Evolutionary conservation across 345 rosid species (phyloP), one percentile per base, ranked within the genome.

Genomic region (Heritiera fomes): DNA sequence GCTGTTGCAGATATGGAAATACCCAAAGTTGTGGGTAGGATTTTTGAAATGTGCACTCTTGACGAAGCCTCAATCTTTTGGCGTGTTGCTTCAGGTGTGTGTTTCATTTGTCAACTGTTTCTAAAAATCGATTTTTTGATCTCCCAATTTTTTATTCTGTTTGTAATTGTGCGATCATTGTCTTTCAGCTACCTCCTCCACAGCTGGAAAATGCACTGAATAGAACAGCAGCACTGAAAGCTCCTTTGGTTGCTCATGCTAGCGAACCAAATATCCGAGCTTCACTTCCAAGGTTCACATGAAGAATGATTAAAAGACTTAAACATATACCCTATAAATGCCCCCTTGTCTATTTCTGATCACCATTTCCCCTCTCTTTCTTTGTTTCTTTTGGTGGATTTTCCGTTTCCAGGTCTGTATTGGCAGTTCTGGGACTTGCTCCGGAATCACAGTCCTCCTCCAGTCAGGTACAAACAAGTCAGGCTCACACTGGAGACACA

Each of bases 1-100:
- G 50, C 40, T 83, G 45, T 82, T 79, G 80, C 93, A 96, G 99
- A 94, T 96, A 86, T 96, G 99, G 99, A 91, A 96, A 83, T 85
- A 89, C 75, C 98, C 99, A 11, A 96, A 96, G 86, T 84, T 96
- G 84, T 96, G 99, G 99, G 99, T 94, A 45, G 99, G 99, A 71
- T 96, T 94, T 84, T 87, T 96, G 89, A 94, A 91, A 87, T 96
- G 99, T 76, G 97, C 97, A 53, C 84, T 77, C 70, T 83, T 87
- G 90, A 89, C 92, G 62, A 93, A 91, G 89, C 98, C 99, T 78
- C 98, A 91, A 67, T 96, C 98, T 76, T 92, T 90, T 81, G 85
- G 87, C 58, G 94, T 96, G 84, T 85, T 96, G 87, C 94, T 96
- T 82, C 99, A 96, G 98, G 99, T 93, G 75, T 52, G 70, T 69